Percentiles rank a stretch among this genome's conserved stretches.
phyloP scores from a whole-genome alignment of 495 filamentous ascomycete genomes.

The Penicillium daleae region DNA sequence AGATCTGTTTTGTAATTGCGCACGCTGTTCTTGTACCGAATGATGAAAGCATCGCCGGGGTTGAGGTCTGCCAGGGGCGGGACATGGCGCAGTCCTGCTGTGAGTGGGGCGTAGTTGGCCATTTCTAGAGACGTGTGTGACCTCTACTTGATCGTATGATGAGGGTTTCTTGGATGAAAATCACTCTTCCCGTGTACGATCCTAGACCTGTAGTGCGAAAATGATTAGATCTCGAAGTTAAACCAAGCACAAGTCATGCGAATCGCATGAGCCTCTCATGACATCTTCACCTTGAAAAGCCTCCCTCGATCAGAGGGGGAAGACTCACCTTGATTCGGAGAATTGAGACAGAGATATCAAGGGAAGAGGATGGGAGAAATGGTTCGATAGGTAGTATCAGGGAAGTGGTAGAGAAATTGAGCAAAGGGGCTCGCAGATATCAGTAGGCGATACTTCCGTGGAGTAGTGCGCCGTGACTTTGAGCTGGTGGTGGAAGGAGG shows the following conservation, averaged over 20 bases:
- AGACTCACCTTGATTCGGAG: not conserved
- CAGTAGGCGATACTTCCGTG: not conserved
- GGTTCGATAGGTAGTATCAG: not conserved
- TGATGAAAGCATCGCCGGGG: constrained; percentile 14
- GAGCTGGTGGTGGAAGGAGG: not conserved
- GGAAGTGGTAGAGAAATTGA: not conserved
- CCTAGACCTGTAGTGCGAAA: not conserved
- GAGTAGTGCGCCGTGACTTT: not conserved
- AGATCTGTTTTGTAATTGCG: constrained; percentile 20
- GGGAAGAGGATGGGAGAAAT: no score
- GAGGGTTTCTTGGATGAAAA: not conserved
- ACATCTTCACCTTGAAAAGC: not conserved
- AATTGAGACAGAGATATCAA: no score
- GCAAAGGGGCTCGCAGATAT: not conserved
- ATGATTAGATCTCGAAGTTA: not conserved
- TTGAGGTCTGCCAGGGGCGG: not conserved
- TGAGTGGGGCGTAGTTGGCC: not conserved
- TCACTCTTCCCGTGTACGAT: not conserved
- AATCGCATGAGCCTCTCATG: not conserved
- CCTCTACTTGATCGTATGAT: not conserved
- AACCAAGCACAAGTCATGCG: not conserved
- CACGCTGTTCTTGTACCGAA: constrained; percentile 24
- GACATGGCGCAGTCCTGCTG: not conserved
- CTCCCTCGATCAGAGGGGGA: not conserved
- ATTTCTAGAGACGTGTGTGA: not conserved